A percentile compares a stretch with the other conserved stretches of the same genome.
Evolutionary conservation across 768 basidiomycete species (phyloP).

Genomic region (Pulveroboletus sp.): DNA sequence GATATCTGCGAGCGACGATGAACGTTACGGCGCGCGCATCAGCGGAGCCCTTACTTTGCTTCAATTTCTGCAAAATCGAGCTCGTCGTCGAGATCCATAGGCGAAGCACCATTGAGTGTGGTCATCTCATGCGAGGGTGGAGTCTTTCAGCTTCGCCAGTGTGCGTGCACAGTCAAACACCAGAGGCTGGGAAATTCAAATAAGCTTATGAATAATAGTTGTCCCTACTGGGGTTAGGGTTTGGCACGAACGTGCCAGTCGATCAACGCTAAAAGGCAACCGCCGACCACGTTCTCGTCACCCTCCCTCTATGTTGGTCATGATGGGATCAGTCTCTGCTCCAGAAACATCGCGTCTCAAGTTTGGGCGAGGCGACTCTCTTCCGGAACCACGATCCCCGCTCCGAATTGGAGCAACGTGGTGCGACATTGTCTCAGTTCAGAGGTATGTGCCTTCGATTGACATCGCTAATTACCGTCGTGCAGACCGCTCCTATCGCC

Average conservation of each 20-base stretch:
- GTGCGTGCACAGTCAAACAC: not conserved
- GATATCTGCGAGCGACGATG: constrained; percentile 55
- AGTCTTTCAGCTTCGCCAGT: not conserved
- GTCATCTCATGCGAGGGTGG: constrained; percentile 39
- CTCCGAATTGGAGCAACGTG: too few species aligned
- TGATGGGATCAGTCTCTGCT: not conserved
- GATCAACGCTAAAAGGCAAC: not conserved
- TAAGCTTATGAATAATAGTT: too few species aligned
- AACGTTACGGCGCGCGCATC: constrained; percentile 1
- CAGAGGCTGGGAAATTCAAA: constrained; percentile 1
- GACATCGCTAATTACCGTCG: constrained; percentile 4
- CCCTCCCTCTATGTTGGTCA: not conserved
- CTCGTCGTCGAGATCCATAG: constrained; percentile 47
- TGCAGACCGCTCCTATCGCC: not conserved
- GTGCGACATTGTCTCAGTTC: not conserved
- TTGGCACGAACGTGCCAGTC: constrained; percentile 17
- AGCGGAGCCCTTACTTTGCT: constrained; percentile 52
- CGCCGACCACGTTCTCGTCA: not conserved
- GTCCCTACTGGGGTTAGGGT: constrained; percentile 3
- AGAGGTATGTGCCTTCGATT: constrained; percentile 7
- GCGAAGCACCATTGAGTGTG: constrained; percentile 31
- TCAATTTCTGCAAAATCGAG: constrained; percentile 91
- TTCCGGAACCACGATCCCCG: not conserved
- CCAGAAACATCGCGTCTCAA: not conserved
- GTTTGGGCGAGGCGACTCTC: constrained; percentile 11